phyloP scores from a whole-genome alignment of 2,329 filamentous ascomycete species.

The Neonectria coccinea region DNA sequence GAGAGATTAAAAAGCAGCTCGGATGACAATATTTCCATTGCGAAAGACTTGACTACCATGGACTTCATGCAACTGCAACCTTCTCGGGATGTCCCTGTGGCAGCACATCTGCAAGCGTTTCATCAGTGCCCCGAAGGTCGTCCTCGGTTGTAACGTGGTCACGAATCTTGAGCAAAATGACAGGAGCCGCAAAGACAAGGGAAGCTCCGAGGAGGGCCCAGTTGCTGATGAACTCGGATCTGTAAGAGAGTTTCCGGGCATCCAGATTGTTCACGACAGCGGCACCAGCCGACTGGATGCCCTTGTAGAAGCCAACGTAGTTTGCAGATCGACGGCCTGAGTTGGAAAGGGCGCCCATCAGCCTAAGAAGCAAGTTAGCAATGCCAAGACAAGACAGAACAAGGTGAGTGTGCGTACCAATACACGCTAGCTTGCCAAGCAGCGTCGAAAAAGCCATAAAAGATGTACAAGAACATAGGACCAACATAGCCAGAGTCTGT shows the following conservation, averaged over 20 bases:
- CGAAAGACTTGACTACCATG: not conserved
- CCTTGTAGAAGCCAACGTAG: slow-evolving; percentile 91
- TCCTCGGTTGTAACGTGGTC: slow-evolving; percentile 85
- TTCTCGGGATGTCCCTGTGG: slow-evolving; percentile 35
- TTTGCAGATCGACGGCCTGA: slow-evolving; percentile 92
- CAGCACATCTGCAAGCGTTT: slow-evolving; percentile 79
- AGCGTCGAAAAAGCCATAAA: slow-evolving; percentile 90
- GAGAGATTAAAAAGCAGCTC: not conserved
- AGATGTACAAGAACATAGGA: slow-evolving; percentile 90
- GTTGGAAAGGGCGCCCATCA: slow-evolving; percentile 94
- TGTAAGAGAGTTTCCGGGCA: slow-evolving; percentile 63
- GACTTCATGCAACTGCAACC: not conserved
- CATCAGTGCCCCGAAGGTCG: slow-evolving; percentile 86
- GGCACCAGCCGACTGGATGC: slow-evolving; percentile 80
- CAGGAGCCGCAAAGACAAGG: slow-evolving; percentile 80
- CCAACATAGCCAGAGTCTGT: slow-evolving; percentile 73
- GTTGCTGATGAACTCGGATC: slow-evolving; percentile 75
- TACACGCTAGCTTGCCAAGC: slow-evolving; percentile 92
- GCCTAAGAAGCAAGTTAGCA: slow-evolving; percentile 64
- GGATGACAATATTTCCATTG: not conserved
- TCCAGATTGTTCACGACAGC: slow-evolving; percentile 61
- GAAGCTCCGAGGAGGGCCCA: slow-evolving; percentile 83
- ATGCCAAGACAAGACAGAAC: slow-evolving; percentile 18
- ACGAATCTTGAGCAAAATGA: slow-evolving; percentile 82
- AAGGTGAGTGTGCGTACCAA: slow-evolving; percentile 76